Base-by-base conservation (phyloP, 2,329 filamentous ascomycete genomes). In the Tolypocladium ophioglossoides region DNA sequence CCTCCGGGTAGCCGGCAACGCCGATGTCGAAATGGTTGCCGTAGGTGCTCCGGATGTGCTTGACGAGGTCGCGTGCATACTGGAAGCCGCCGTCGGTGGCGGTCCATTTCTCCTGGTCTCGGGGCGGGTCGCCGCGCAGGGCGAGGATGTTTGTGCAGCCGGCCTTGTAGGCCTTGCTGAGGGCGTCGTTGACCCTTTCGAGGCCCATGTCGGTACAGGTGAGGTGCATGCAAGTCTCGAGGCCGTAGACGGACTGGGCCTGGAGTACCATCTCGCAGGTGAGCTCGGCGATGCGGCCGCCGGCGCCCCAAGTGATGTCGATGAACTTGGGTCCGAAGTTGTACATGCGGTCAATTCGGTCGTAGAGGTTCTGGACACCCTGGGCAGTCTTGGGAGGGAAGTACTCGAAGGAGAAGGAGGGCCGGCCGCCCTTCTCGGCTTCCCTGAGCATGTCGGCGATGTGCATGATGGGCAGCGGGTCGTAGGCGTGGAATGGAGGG, bases 271-370 rank as follows among this genome's bases (percentile, higher is more conserved):
- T 99, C 70, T 99, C 94, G 72, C 88, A 91, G 44, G 94, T 99
- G 64, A 99, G 75, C 67, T 95, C 87, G 54, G 92, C 94, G 62
- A 94, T 83, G 61, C 88, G 85, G 50, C 94, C 94, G 62, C 94
- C 94, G 52, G 94, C 94, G 59, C 95, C 95, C 94, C 94, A 99
- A 58, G 94, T 99, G 66, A 99, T 87, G 72, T 99, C 94, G 70
- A 99, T 91, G 76, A 99, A 99, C 66, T 91, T 87, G 59, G 92
- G 94, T 2, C 91, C 94, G 59, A 95, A 83, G 65, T 86, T 83
- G 72, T 96, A 91, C 94, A 99, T 99, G 73, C 91, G 91, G 74
- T 99, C 94, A 89, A 99, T 97, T 63, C 94, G 89, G 64, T 99
- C 94, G 78, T 99, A 99, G 55, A 99, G 85, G 71, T 99, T 99